Conservation (phyloP, 2,329 filamentous ascomycete genomes). For the Dactylellina parvicollis region DNA sequence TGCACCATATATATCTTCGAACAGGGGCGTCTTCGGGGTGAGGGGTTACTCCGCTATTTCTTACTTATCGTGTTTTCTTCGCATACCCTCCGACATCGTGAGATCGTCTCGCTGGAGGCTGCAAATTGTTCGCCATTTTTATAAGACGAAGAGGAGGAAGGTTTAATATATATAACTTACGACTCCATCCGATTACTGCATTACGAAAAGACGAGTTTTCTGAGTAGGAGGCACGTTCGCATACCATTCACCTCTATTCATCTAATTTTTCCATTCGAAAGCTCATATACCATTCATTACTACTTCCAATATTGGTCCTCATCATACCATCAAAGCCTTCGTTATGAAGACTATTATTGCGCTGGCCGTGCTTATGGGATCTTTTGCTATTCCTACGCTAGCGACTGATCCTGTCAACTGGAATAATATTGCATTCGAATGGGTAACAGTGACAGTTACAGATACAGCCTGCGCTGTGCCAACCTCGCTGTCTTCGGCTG, state of each 20-base stretch:
- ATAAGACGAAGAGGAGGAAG: no score
- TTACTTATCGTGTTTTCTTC: constrained; percentile 11
- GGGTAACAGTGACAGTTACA: constrained; percentile 42
- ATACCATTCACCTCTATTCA: no score
- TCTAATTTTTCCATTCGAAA: no score
- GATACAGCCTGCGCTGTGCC: constrained; percentile 6
- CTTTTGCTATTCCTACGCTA: constrained; percentile 4
- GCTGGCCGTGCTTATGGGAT: constrained; percentile 30
- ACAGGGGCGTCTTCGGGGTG: background rate
- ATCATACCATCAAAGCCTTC: background rate
- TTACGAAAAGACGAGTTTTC: no score
- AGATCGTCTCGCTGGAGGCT: background rate
- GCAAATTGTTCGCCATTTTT: background rate
- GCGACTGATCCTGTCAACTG: constrained; percentile 38
- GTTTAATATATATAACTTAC: no score
- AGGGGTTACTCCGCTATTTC: constrained; percentile 10
- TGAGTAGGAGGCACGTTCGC: no score
- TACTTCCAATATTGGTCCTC: no score
- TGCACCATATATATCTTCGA: constrained; percentile 33
- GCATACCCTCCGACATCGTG: constrained; percentile 22
- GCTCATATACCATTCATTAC: no score
- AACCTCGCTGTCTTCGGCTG: background rate
- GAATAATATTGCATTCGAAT: constrained; percentile 43
- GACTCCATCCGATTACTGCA: no score
- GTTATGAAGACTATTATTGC: constrained; percentile 20